Base-by-base conservation (phyloP, 352 stramenopile genomes). In the Pseudoperonospora humuli region DNA sequence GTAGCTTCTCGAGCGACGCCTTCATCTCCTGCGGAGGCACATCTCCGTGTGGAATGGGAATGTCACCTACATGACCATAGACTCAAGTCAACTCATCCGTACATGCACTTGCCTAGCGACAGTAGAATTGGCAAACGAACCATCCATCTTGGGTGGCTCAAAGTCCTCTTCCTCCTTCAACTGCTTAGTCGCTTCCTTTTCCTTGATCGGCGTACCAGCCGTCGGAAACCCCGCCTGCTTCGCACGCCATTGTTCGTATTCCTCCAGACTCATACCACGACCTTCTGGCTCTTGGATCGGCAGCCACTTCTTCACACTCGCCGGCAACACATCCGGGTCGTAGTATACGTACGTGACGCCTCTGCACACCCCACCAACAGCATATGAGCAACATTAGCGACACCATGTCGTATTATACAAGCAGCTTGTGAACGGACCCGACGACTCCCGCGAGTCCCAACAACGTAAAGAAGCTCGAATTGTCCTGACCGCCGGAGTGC, bases 241-340 rank as follows among this genome's bases (percentile, higher is more conserved):
- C 3, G 78, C 75, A 13, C 81, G 81, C 81, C 81, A 93, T 37
- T 83, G 59, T 34, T 93, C 81, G 45, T 93, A 93, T 55, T 93
- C 81, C 45, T 91, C 81, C 26, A 87, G 64, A 48, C 72, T 91
- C 81, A 93, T 93, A 45, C 72, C 78, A 37, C 86, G 75, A 34
- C 81, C 81, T 39, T 86, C 68, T 0, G 72, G 72, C 33, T 88
- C 78, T 44, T 93, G 72, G 49, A 93, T 93, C 34, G 75, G 76
- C 31, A 91, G 57, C 45, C 64, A 86, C 43, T 77, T 80, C 59
- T 87, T 87, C 44, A 93, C 61, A 23, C 74, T 61, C 39, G 39
- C 57, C 4, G 81, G 81, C 20, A 93, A 51, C 25, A 93, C 78
- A 37, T 93, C 81, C 17, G 81, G 81, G 45, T 93, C 81, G 36